A percentile compares a stretch with the other conserved stretches of the same genome.
phyloP scores from a whole-genome alignment of 2,329 filamentous ascomycete genomes.

The Gaeumannomyces tritici region DNA sequence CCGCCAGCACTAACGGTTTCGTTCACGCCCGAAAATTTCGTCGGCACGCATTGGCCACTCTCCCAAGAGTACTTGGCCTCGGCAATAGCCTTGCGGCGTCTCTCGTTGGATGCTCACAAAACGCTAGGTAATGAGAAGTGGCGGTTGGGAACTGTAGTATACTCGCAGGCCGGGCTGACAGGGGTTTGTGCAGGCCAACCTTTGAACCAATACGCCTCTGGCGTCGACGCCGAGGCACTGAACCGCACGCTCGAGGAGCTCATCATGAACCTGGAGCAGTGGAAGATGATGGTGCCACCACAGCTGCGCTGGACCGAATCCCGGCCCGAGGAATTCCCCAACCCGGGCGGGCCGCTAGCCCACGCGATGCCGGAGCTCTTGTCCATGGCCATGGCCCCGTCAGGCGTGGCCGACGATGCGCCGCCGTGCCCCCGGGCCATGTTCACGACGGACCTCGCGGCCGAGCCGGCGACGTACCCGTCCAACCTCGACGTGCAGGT shows the following conservation, averaged over 20 bases:
- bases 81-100: conserved; percentile 44
- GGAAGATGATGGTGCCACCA: conserved; percentile 44
- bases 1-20: conserved; percentile 42
- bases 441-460: conserved; percentile 36
- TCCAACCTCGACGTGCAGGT: conserved; percentile 47
- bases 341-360: conserved; percentile 6
- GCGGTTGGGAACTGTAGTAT: too few relatives aligned
- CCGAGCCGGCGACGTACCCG: conserved; percentile 32
- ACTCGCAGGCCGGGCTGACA: not conserved
- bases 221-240: not conserved
- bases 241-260: conserved; percentile 38
- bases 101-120: conserved; percentile 42
- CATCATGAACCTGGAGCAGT: conserved; percentile 43
- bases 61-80: conserved; percentile 51
- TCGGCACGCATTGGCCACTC: conserved; percentile 38
- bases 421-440: conserved; percentile 22
- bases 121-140: conserved; percentile 30
- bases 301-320: conserved; percentile 49
- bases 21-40: conserved; percentile 35
- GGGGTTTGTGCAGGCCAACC: not conserved
- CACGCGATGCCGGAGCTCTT: not conserved
- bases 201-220: not conserved
- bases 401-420: conserved; percentile 5
- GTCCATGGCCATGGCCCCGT: not conserved
- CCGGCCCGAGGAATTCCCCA: conserved; percentile 32